Conservation (phyloP, 805 yeast species). For the Myxozyma vanderwaltii region DNA sequence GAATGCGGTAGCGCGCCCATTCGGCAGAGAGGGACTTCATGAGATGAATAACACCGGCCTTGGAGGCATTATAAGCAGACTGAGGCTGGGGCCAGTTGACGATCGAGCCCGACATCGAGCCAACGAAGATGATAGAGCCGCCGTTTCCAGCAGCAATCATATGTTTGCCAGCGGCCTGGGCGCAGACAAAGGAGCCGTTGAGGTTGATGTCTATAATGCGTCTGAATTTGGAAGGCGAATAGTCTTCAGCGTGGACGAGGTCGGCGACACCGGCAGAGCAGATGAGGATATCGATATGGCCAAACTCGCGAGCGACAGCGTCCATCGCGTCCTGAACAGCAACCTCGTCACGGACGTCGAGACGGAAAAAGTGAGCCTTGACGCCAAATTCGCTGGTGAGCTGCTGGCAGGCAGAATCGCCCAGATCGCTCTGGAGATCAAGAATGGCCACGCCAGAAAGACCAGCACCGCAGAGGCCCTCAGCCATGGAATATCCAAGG, state of each 20-base stretch:
- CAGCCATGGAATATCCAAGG: constrained; percentile 60
- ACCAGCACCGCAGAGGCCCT: constrained; percentile 59
- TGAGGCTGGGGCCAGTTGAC: constrained; percentile 77
- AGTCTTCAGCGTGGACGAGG: constrained; percentile 68
- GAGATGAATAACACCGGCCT: constrained; percentile 71
- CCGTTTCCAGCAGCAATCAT: constrained; percentile 58
- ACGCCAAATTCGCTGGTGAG: constrained; percentile 55
- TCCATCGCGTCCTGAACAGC: constrained; percentile 55
- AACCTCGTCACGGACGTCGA: constrained; percentile 59
- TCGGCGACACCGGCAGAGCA: constrained; percentile 72
- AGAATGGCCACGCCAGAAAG: constrained; percentile 56
- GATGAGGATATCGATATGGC: constrained; percentile 57
- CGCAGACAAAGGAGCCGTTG: constrained; percentile 65
- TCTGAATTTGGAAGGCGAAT: constrained; percentile 65
- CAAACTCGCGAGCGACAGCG: constrained; percentile 56
- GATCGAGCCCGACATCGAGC: constrained; percentile 71
- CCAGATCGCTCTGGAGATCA: constrained; percentile 63
- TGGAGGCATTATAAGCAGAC: constrained; percentile 69
- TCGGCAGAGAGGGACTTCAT: constrained; percentile 69
- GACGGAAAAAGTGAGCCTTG: constrained; percentile 63
- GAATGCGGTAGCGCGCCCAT: constrained; percentile 68
- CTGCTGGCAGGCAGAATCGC: constrained; percentile 61
- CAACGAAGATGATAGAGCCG: constrained; percentile 65
- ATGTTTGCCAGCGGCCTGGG: constrained; percentile 67
- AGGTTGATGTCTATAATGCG: constrained; percentile 65